These are phyloP conservation scores for Trametes coccinea DNA, from an alignment of 768 basidiomycete species.

Conservation along the genomic window DNA sequence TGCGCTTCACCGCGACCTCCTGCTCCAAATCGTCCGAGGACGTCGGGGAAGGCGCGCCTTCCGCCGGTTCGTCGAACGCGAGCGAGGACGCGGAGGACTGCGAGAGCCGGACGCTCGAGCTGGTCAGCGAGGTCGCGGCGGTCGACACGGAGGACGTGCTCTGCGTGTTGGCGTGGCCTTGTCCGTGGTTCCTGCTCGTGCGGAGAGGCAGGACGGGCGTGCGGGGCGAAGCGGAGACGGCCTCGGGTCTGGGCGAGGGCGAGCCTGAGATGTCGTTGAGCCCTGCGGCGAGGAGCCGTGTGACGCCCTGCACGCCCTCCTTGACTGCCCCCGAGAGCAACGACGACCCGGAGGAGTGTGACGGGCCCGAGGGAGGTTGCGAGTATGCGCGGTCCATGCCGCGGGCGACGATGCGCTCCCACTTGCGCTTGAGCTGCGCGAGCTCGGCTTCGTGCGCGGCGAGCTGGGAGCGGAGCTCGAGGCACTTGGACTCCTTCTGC, in stretches of 20 bases:
- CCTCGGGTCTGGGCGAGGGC: slow-evolving; percentile 21
- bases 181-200: slow-evolving; percentile 17
- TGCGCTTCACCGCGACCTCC: slow-evolving; percentile 43
- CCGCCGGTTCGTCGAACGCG: slow-evolving; percentile 33
- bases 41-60: too few relatives aligned
- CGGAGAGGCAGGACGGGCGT: slow-evolving; percentile 11
- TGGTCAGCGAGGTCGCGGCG: slow-evolving; percentile 25
- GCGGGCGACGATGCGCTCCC: slow-evolving; percentile 76
- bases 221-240: slow-evolving; percentile 14
- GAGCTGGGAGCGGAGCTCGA: slow-evolving; percentile 78
- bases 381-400: slow-evolving; percentile 47
- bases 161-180: slow-evolving; percentile 26
- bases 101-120: slow-evolving; percentile 42
- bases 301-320: slow-evolving; percentile 62
- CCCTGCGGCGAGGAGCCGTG: slow-evolving; percentile 55
- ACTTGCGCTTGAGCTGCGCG: slow-evolving; percentile 73
- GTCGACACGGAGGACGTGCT: slow-evolving; percentile 37
- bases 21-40: slow-evolving; percentile 32
- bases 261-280: slow-evolving; percentile 35
- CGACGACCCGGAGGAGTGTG: slow-evolving; percentile 34
- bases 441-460: slow-evolving; percentile 73
- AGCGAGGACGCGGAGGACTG: slow-evolving; percentile 49
- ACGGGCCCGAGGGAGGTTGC: slow-evolving; percentile 24
- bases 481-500: slow-evolving; percentile 81
- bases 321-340: slow-evolving; percentile 39